These are phyloP conservation scores for Coemansia sp. DNA, from an alignment of 192 early-diverging fungal species.

Conservation along the genomic window DNA sequence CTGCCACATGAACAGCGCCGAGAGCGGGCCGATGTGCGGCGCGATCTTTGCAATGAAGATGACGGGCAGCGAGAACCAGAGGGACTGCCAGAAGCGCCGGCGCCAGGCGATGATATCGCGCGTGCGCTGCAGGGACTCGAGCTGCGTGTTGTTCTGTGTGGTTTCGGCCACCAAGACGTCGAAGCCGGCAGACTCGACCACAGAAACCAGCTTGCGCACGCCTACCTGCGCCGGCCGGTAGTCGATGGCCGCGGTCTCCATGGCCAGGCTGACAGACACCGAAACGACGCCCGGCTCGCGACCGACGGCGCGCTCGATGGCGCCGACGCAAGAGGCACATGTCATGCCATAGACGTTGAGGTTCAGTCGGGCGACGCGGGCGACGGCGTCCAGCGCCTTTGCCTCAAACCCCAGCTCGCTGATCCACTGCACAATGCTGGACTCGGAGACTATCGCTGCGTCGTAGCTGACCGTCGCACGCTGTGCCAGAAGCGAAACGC, in stretches of 20 bases:
- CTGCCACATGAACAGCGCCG: slow-evolving; percentile 23
- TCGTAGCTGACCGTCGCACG: slow-evolving; percentile 70
- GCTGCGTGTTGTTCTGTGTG: slow-evolving; percentile 66
- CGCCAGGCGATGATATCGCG: slow-evolving; percentile 84
- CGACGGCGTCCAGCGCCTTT: slow-evolving; percentile 51
- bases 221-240: slow-evolving; percentile 63
- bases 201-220: slow-evolving; percentile 74
- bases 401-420: slow-evolving; percentile 74
- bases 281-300: slow-evolving; percentile 53
- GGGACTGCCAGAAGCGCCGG: slow-evolving; percentile 59
- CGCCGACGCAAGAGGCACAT: slow-evolving; percentile 72
- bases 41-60: slow-evolving; percentile 60
- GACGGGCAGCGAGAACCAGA: slow-evolving; percentile 79
- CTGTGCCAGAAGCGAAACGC: slow-evolving; percentile 83
- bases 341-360: slow-evolving; percentile 97
- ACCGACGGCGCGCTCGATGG: slow-evolving; percentile 63
- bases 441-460: slow-evolving; percentile 42
- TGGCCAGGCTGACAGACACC: slow-evolving; percentile 73
- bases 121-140: slow-evolving; percentile 83
- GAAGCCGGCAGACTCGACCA: slow-evolving; percentile 80
- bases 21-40: slow-evolving; percentile 35
- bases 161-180: slow-evolving; percentile 66
- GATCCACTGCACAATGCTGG: slow-evolving; percentile 63
- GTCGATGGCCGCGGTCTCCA: slow-evolving; percentile 70
- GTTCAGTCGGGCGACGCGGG: slow-evolving; percentile 53